Evolutionary conservation across 2,329 filamentous ascomycete genomes (phyloP), one percentile per base, ranked within the genome.

Genomic region (Colletotrichum sp.): DNA sequence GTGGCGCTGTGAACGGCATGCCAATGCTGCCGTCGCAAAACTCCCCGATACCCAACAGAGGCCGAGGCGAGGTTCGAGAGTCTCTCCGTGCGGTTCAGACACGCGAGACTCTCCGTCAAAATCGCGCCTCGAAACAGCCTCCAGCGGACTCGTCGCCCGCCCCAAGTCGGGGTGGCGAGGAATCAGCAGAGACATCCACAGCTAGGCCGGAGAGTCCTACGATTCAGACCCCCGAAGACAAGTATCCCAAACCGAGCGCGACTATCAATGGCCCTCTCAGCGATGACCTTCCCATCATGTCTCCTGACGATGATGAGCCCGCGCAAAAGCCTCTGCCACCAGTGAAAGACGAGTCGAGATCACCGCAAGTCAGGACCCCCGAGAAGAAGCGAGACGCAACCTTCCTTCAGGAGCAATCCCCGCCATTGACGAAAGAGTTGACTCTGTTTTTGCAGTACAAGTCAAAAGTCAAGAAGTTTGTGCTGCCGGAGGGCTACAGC

Each of bases 371-470:
- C 76, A 82, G 80, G 34, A 85, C 85, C 1, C 84, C 84, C 4
- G 86, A 88, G 64, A 82, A 86, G 74, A 90, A 88, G 70, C 75
- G 78, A 6, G 77, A 77, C 31, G 86, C 88, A 33, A 86, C 87
- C 66, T 88, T 88, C 55, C 91, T 90, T 76, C 87, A 91, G 27
- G 92, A 93, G 55, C 87, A 88, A 66, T 94, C 93, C 3, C 95
- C 95, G 11, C 92, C 93, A 43, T 87, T 86, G 18, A 84, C 87
- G 9, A 98, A 98, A 81, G 95, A 98, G 78, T 88, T 99, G 65
- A 98, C 96, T 0, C 86, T 99, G 51, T 99, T 98, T 82, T 84
- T 98, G 75, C 96, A 98, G 83, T 98, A 98, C 86, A 98, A 97
- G 82, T 97, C 94, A 78, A 97, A 97, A 81, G 96, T 98, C 78